Conservation (phyloP, 257 asterid species). For the Primulina eburnea region DNA sequence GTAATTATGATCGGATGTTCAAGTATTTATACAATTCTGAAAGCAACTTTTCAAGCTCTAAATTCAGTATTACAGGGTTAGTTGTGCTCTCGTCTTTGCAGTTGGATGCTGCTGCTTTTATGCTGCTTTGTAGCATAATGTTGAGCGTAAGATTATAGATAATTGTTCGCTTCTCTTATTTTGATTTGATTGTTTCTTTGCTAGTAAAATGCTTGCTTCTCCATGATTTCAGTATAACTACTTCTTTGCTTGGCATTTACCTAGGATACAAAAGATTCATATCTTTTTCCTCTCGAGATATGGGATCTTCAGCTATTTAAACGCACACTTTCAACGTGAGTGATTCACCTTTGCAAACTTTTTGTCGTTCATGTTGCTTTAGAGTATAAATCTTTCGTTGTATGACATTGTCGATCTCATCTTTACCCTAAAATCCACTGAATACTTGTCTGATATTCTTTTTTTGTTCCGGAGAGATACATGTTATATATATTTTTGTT, state of each 20-base stretch:
- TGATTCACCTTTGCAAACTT: slow-evolving; percentile 25
- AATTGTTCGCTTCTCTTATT: slow-evolving; percentile 9
- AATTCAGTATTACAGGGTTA: slow-evolving; percentile 16
- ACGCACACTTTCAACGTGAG: slow-evolving; percentile 77
- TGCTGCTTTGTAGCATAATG: slow-evolving; percentile 65
- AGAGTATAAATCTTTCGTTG: neutral
- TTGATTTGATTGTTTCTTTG: slow-evolving; percentile 17
- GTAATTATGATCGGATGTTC: slow-evolving; percentile 12
- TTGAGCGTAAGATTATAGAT: slow-evolving; percentile 50
- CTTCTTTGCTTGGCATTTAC: slow-evolving; percentile 14
- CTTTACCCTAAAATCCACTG: neutral
- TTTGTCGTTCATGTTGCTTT: slow-evolving; percentile 18
- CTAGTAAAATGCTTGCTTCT: slow-evolving; percentile 11
- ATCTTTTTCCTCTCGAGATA: slow-evolving; percentile 57
- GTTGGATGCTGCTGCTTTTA: slow-evolving; percentile 88
- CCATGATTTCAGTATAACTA: slow-evolving; percentile 15
- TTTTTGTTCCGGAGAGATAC: too few species aligned
- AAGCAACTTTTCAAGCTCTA: slow-evolving; percentile 11
- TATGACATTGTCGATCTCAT: neutral
- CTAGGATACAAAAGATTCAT: slow-evolving; percentile 65
- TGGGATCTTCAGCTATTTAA: slow-evolving; percentile 90
- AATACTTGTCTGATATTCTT: too few species aligned
- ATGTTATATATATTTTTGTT: too few species aligned
- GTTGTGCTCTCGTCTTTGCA: slow-evolving; percentile 35
- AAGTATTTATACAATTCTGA: slow-evolving; percentile 8